Base-by-base conservation (phyloP, 2,329 filamentous ascomycete species). In the Fusarium verticillioides region DNA sequence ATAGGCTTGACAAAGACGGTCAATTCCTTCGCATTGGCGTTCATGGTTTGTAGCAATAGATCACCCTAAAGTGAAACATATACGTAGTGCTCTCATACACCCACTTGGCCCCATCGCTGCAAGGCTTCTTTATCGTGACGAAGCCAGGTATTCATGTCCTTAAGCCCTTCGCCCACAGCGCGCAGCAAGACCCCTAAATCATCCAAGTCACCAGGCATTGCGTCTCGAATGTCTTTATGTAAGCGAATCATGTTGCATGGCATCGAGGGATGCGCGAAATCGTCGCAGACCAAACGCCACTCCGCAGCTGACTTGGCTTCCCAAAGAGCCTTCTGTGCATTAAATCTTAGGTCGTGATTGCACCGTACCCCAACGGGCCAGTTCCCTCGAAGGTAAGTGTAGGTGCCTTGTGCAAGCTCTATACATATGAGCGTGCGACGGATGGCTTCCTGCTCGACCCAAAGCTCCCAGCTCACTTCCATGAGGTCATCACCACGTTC, bases 1-100 rank as follows among this genome's bases (percentile, higher is more conserved):
- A 56, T 15, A 36, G 28, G 2, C 23, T 65, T 2, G 40, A 56
- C 6, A 63, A 6, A 1, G 59, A 63, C 7, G 16, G 18, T 0
- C 34, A 46, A 0, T 65, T 65, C 10, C 62, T 65, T n/a, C 59
- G 62, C 2, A 63, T 65, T 28, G 62, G 62, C 1, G 40, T 65
- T 0, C 59, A 65, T 21, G 62, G 62, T 0, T 40, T 65, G 47
- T 53, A 65, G 9, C 18, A 12, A 11, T 0, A n/a, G 21, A 23
- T 26, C 19, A 21, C 1, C 9, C 36, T 5, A 10, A 10, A n/a
- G 8, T 7, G 28, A 23, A 16, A 4, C 12, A 28, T 53, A 9
- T 9, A 34, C 32, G 32, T 32, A 34, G 32, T 34, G 32, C 32
- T 34, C 32, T 34, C 21, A 39, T 21, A 50, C 13, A 4, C 13